Percentiles rank a stretch among this genome's conserved stretches.
phyloP scores from a whole-genome alignment of 177 flowering plant genomes.

The Tripterygium wilfordii region DNA sequence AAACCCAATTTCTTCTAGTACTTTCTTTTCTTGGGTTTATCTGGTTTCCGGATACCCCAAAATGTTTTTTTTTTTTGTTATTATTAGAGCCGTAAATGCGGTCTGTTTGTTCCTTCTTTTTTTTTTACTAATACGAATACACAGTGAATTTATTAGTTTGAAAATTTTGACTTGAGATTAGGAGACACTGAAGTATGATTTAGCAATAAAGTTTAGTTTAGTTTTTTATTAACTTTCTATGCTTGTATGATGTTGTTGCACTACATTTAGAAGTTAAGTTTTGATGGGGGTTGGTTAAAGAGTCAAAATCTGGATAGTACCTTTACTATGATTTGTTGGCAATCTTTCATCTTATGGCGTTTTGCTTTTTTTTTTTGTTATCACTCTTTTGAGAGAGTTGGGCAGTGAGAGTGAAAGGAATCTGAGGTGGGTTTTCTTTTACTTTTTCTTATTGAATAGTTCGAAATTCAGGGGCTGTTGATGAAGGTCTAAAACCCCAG shows the following conservation, averaged over 20 bases:
- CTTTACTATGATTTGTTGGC: slow-evolving; percentile 5
- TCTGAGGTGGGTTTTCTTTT: too few relatives aligned
- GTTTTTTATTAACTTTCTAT: slow-evolving; percentile 2
- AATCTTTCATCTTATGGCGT: slow-evolving; percentile 3
- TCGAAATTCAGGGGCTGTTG: not conserved
- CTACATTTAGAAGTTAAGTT: not conserved
- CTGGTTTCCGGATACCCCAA: slow-evolving; percentile 8
- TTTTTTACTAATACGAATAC: too few relatives aligned
- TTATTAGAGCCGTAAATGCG: not conserved
- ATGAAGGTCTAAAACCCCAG: not conserved
- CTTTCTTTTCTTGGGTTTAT: slow-evolving; percentile 9
- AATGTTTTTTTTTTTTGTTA: slow-evolving; percentile 11
- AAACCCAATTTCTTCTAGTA: not conserved
- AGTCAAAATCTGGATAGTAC: slow-evolving; percentile 12
- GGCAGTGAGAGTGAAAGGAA: too few relatives aligned
- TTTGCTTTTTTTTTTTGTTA: slow-evolving; percentile 1
- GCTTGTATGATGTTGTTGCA: not conserved
- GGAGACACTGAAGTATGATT: not conserved
- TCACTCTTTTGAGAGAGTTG: too few relatives aligned
- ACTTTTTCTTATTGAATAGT: too few relatives aligned
- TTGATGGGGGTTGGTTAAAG: slow-evolving; percentile 10
- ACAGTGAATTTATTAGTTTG: too few relatives aligned
- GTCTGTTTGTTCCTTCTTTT: not conserved
- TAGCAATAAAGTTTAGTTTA: slow-evolving; percentile 11
- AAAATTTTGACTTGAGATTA: too few relatives aligned